Conservation (phyloP, 1,284 basidiomycete species). For the Heliocybe sulcata region DNA sequence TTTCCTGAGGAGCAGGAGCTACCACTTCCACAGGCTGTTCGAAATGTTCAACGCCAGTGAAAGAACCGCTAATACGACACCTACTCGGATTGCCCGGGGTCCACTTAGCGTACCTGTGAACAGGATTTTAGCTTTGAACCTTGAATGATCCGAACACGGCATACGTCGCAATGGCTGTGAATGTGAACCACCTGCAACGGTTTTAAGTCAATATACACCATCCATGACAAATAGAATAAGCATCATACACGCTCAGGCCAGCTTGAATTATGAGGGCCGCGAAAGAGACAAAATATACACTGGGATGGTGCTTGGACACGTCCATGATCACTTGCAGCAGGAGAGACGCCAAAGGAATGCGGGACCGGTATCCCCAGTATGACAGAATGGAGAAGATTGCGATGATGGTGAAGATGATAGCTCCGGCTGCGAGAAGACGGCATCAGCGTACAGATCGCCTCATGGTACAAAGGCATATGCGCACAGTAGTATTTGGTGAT, state of each 20-base stretch:
- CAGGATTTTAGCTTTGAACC: neutral
- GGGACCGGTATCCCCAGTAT: slow-evolving; percentile 61
- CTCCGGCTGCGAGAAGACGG: slow-evolving; percentile 40
- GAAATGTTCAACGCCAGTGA: neutral
- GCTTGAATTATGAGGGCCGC: slow-evolving; percentile 66
- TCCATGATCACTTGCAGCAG: slow-evolving; percentile 81
- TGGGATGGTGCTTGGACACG: slow-evolving; percentile 75
- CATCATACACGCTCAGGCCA: slow-evolving; percentile 52
- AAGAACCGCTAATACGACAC: slow-evolving; percentile 1
- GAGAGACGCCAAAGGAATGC: slow-evolving; percentile 76
- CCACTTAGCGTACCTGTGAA: slow-evolving; percentile 61
- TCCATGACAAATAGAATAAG: slow-evolving; percentile 17
- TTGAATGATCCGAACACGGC: slow-evolving; percentile 15
- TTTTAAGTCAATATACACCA: neutral
- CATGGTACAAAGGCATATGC: slow-evolving; percentile 18
- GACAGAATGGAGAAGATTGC: slow-evolving; percentile 54
- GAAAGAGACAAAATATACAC: slow-evolving; percentile 77
- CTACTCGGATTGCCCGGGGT: slow-evolving; percentile 63
- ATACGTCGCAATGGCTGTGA: slow-evolving; percentile 63
- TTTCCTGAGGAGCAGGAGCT: slow-evolving; percentile 43
- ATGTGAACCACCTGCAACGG: slow-evolving; percentile 56
- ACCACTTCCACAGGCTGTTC: slow-evolving; percentile 29
- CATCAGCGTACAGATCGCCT: slow-evolving; percentile 14
- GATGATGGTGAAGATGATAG: slow-evolving; percentile 73
- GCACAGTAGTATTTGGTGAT: slow-evolving; percentile 68